phyloP scores from a whole-genome alignment of 805 yeast genomes.

The Starmerella geochares region DNA sequence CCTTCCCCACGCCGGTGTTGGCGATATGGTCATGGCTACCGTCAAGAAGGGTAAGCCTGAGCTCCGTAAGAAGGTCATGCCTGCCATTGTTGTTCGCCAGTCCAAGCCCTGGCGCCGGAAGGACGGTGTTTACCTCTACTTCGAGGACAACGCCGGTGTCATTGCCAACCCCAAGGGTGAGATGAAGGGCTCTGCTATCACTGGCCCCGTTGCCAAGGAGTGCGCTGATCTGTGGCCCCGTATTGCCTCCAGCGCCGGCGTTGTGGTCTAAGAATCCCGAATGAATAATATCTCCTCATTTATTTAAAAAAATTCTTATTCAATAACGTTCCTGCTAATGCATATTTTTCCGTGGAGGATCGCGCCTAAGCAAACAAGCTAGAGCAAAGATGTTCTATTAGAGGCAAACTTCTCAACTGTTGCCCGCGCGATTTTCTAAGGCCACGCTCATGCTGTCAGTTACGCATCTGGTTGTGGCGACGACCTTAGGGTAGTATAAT shows the following conservation, averaged over 20 bases:
- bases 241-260: slow-evolving; percentile 99
- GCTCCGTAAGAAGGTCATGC: slow-evolving; percentile 99
- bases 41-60: slow-evolving; percentile 99
- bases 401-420: too few species aligned
- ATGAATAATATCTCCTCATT: neutral
- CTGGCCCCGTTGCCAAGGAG: slow-evolving; percentile 99
- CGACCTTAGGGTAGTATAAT: too few species aligned
- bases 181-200: slow-evolving; percentile 99
- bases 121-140: slow-evolving; percentile 99
- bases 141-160: slow-evolving; percentile 99
- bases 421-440: too few species aligned
- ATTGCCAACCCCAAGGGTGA: slow-evolving; percentile 99
- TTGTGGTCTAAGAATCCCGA: slow-evolving; percentile 67
- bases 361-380: too few species aligned
- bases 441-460: too few species aligned
- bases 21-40: slow-evolving; percentile 78
- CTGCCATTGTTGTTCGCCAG: slow-evolving; percentile 98
- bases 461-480: too few species aligned
- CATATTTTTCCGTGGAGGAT: too few species aligned
- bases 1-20: slow-evolving; percentile 99
- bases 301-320: slow-evolving; percentile 8
- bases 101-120: slow-evolving; percentile 99
- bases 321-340: neutral
- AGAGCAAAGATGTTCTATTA: too few species aligned
- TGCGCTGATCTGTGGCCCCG: slow-evolving; percentile 99